These are phyloP conservation scores for Kodamaea neixiangensis DNA, from an alignment of 805 yeast genomes.

Conservation along the genomic window DNA sequence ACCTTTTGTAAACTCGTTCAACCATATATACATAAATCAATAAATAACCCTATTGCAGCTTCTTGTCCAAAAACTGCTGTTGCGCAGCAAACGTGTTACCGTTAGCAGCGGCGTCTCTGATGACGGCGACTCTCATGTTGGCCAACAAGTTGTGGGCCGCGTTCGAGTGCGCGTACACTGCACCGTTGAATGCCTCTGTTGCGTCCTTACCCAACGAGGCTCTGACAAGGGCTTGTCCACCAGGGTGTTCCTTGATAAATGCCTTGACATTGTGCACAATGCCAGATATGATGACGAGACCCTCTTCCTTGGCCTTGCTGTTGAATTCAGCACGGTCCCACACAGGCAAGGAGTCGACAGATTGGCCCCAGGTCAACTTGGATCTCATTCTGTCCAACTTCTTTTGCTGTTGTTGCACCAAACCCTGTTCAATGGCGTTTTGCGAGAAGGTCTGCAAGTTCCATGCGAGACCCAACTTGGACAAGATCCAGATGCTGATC, in stretches of 20 bases:
- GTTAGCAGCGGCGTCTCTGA: conserved; percentile 64
- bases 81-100: conserved; percentile 55
- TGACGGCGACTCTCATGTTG: conserved; percentile 79
- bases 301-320: conserved; percentile 52
- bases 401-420: conserved; percentile 82
- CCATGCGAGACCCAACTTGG: conserved; percentile 68
- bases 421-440: conserved; percentile 80
- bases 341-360: conserved; percentile 64
- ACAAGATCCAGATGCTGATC: conserved; percentile 55
- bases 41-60: conserved; percentile 4
- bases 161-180: conserved; percentile 81
- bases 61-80: conserved; percentile 45
- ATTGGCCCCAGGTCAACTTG: conserved; percentile 74
- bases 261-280: conserved; percentile 74
- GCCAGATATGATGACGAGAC: conserved; percentile 72
- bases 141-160: conserved; percentile 85
- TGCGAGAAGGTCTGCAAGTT: conserved; percentile 76
- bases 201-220: conserved; percentile 82
- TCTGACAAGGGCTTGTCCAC: conserved; percentile 72
- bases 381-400: conserved; percentile 64
- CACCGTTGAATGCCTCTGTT: conserved; percentile 81
- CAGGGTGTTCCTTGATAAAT: conserved; percentile 78
- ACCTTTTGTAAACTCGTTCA: neutral
- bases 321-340: conserved; percentile 69
- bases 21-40: conserved; percentile 3